Evolutionary conservation across 108 stramenopile species (phyloP), one percentile per base, ranked within the genome.

Genomic region (Licmophora abbreviata): DNA sequence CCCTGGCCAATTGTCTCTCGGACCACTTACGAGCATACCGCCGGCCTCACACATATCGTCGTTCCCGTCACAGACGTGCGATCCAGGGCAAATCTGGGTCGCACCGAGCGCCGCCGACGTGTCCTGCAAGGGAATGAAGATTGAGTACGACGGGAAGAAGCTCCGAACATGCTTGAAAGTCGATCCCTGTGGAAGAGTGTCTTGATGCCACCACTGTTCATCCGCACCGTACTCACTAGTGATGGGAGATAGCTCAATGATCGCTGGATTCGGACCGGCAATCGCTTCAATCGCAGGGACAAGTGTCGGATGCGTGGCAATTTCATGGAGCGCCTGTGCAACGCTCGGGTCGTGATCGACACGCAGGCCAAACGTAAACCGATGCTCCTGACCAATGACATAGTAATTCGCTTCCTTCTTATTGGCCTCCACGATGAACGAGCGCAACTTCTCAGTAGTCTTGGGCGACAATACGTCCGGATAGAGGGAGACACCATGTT

Each of bases 181-280:
- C 48, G 44, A 63, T 29, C 57, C 74, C 43, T 31, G 11, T 0
- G 64, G 64, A 17, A 72, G 59, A 4, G 70, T 63, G 46, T 81
- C 79, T 9, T 55, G 36, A 47, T 81, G 79, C 44, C 48, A 59
- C 37, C 53, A 34, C 47, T 81, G 79, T 31, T 61, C 68, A 0
- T 10, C 43, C 7, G 79, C 79, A 6, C 79, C 79, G 47, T 61
- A 76, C 14, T 71, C 51, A 41, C 56, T 44, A 0, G 79, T 81
- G 32, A 81, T 81, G 27, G 66, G 64, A 4, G 79, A 76, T 42
- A 81, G 64, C 61, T 81, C 79, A 52, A 81, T 73, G 1, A 81
- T 26, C 17, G 79, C 79, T 18, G 79, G 74, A 71, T 81, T 51
- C 1, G 58, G 59, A 6, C 79, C 79, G 0, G 61, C 37, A 50